Base-by-base conservation (phyloP, 192 early-diverging fungal species). In the Rhizophagus prolifer region DNA sequence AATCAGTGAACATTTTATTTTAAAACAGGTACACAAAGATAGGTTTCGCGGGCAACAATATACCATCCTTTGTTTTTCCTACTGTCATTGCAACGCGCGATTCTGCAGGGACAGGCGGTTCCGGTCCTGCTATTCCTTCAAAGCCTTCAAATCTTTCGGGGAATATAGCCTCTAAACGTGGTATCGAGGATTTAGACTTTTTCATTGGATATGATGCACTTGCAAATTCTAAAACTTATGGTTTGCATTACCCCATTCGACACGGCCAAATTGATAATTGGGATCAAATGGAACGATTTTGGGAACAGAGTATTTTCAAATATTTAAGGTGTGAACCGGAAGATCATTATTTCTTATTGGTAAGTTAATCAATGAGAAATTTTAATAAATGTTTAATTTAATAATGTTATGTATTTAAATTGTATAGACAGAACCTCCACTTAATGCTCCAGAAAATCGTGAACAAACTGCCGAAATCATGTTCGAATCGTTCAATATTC, bases 271-370 rank as follows among this genome's bases (percentile, higher is more conserved):
- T 99, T 78, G 95, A 97, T 50, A 97, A 98, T 87, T 99, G 96
- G 96, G 97, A 99, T 85, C 91, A 96, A 61, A 99, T 99, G 97
- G 97, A 99, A 83, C 92, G 96, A 76, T 99, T 94, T 87, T 96
- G 97, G 93, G 96, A 99, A 85, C 96, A 97, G 78, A 95, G 92
- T 79, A 95, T 99, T 70, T 99, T 98, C 87, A 95, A 99, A 85
- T 97, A 98, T 82, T 81, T 99, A 82, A 91, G 96, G 68, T 98
- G 96, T 84, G 97, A 99, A 84, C 97, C 97, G 21, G 97, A 99
- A 82, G 97, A 99, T 86, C 97, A 99, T 85, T 90, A 92, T 78
- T 98, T 99, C 80, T 78, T 99, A 64, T 84, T 99, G 82, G 94
- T 94, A 79, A 73, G 86, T 79, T 25, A 1, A 21, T 44, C 10